Evolutionary conservation across 2,329 filamentous ascomycete genomes (phyloP), one percentile per base, ranked within the genome.

Genomic region (Xylaria sp.): DNA sequence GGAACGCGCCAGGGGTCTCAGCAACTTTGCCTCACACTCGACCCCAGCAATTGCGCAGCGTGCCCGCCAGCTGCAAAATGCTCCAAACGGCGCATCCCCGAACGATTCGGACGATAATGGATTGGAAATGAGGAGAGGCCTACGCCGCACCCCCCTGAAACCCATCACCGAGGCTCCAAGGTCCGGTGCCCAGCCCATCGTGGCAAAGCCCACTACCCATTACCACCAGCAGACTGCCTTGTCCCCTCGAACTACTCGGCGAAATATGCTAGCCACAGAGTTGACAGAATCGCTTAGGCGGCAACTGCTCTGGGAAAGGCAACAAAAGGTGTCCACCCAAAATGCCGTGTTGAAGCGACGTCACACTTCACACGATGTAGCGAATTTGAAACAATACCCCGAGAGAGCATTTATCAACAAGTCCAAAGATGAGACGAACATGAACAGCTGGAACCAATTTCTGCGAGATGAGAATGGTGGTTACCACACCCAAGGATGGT

Each of bases 181-280:
- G 51, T 90, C 93, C 1, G 79, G 77, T 4, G 87, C 88, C 0
- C 93, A 95, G 79, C 93, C 94, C 33, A 97, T 97, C 77, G 88
- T 90, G 76, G 88, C 90, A 77, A 90, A 89, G 15, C 87, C 91
- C 23, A 87, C 87, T n/a, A 90, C 90, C 66, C 79, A 80, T 46
- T 80, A 84, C 58, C 80, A 84, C 57, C 89, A 92, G 72, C 91
- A 93, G 64, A 89, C 90, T 33, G 92, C 93, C 1, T 87, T 97
- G 72, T 98, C 96, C 5, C 96, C 96, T 4, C 89, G 94, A 66
- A 97, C 95, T 0, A 97, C 94, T 0, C 89, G 96, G 60, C 89
- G 94, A 69, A 97, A 97, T 81, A 99, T 99, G 96, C 87, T 99
- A 65, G 92, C 93, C 9, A 97, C 93, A 0, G 96, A 99, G 82